phyloP scores from a whole-genome alignment of 495 filamentous ascomycete species.

The Tetracladium setigerum region DNA sequence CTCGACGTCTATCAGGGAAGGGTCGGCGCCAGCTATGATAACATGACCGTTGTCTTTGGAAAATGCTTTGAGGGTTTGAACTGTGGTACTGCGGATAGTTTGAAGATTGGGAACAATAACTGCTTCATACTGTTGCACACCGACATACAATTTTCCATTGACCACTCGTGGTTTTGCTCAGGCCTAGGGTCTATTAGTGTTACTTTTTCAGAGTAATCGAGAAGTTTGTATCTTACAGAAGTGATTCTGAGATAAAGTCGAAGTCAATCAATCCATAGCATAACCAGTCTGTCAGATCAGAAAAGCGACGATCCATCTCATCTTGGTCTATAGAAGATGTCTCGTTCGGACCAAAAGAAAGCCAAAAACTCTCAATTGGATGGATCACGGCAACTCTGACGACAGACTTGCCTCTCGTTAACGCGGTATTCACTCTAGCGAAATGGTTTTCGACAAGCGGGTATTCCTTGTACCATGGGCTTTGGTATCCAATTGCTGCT shows the following conservation, averaged over 20 bases:
- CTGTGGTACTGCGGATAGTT: constrained; percentile 18
- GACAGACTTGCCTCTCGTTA: constrained; percentile 19
- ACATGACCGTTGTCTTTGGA: constrained; percentile 12
- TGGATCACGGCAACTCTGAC: constrained; percentile 20
- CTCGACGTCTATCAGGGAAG: constrained; percentile 10
- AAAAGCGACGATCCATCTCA: constrained; percentile 19
- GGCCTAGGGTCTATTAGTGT: not conserved
- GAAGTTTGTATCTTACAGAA: constrained; percentile 1
- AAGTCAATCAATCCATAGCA: constrained; percentile 21
- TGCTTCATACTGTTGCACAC: constrained; percentile 18
- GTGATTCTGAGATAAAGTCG: constrained; percentile 23
- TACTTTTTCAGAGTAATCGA: no score
- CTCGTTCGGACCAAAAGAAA: constrained; percentile 18
- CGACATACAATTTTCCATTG: constrained; percentile 13
- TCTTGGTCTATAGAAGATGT: not conserved
- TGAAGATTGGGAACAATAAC: constrained; percentile 21
- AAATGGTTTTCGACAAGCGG: constrained; percentile 21
- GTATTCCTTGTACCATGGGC: constrained; percentile 23
- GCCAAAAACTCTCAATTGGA: constrained; percentile 25
- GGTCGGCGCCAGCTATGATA: constrained; percentile 13
- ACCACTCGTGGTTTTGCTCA: constrained; percentile 8
- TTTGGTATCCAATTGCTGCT: constrained; percentile 22
- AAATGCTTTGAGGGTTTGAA: constrained; percentile 13
- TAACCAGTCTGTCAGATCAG: constrained; percentile 19
- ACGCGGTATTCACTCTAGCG: constrained; percentile 14